Base-by-base conservation (phyloP, 108 stramenopile genomes). In the Pseudonitzschia multistriata region DNA sequence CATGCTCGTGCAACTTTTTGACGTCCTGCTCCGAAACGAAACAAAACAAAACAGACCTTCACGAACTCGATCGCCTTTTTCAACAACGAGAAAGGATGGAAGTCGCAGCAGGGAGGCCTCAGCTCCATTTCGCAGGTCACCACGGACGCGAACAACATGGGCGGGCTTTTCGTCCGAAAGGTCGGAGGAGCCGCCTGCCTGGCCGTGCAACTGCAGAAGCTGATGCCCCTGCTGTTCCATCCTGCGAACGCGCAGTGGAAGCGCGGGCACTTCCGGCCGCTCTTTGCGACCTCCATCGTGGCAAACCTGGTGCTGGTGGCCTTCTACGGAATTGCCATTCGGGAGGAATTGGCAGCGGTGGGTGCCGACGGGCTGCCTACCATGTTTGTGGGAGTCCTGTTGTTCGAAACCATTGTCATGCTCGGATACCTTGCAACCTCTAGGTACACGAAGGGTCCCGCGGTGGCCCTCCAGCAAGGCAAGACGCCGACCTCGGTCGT, bases 141-240 rank as follows among this genome's bases (percentile, higher is more conserved):
- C 21, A 90, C 93, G 7, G 93, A 94, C 72, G 88, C 76, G 42
- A 94, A 94, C 74, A 87, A 94, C 61, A 94, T 94, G 93, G 93
- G 93, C 25, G 89, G 90, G 25, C 71, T 94, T 0, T 94, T 89
- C 71, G 78, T 91, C 29, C 87, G 89, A 11, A 94, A 94, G 74
- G 27, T 94, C 63, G 84, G 75, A 19, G 93, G 90, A 19, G 93
- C 83, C 6, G 93, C 90, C 1, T 76, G 62, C 22, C 27, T 88
- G 61, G 86, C 80, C 25, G 79, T 84, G n/a, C 93, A 94, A 33
- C 66, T 85, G n/a, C 81, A 89, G 39, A 94, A 94, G 67, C 31
- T 94, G 1, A 66, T 86, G 68, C 88, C 93, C 0, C 60, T 94
- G 4, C 63, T 94, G 45, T 83, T 91, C 45, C 90, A 91, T 61